A percentile compares a stretch with the other conserved stretches of the same genome.
Evolutionary conservation across 192 early-diverging fungal species (phyloP).

Genomic region (Rhizophagus clarus): DNA sequence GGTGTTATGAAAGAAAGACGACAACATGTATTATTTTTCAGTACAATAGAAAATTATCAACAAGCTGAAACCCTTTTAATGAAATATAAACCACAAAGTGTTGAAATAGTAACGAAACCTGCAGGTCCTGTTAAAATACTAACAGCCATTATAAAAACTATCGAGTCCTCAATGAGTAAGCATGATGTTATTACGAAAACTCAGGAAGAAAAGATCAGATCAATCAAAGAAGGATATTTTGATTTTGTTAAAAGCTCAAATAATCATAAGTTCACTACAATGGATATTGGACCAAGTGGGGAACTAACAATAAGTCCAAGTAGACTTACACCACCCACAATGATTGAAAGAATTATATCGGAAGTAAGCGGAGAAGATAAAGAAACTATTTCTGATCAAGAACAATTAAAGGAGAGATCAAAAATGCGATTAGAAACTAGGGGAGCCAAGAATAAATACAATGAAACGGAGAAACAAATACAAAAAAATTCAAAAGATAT

Average conservation of each 20-base stretch:
- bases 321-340: neutral
- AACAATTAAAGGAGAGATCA: neutral
- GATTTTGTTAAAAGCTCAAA: neutral
- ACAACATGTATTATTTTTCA: neutral
- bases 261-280: neutral
- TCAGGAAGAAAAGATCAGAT: neutral
- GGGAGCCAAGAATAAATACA: neutral
- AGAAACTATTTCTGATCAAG: neutral
- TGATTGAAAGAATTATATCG: neutral
- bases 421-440: neutral
- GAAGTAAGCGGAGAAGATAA: neutral
- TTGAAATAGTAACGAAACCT: neutral
- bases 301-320: neutral
- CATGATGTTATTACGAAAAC: neutral
- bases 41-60: neutral
- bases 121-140: constrained; percentile 3
- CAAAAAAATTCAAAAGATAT: neutral
- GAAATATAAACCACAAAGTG: neutral
- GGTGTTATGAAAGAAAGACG: neutral
- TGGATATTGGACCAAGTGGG: neutral
- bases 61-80: neutral
- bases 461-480: neutral
- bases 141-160: neutral
- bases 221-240: neutral
- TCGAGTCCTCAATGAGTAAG: neutral